Conservation (phyloP, 2,329 filamentous ascomycete genomes). For the Endoconidiophora laricicola region DNA sequence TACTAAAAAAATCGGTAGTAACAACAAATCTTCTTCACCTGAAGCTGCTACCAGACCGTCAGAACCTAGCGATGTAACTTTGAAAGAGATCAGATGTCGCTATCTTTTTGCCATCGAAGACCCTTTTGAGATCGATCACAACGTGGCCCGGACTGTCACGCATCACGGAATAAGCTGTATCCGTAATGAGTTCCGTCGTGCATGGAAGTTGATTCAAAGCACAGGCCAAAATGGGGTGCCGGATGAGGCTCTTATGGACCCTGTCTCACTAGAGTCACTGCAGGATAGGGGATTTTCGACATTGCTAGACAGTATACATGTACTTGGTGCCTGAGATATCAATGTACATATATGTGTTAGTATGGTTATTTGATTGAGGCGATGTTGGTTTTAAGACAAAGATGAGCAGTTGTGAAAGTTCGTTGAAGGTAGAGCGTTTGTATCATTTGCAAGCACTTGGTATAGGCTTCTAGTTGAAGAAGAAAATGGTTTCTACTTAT, state of each 20-base stretch:
- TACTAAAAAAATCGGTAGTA: neutral
- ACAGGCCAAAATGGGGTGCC: constrained; percentile 24
- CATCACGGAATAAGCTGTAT: constrained; percentile 70
- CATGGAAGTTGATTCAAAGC: constrained; percentile 51
- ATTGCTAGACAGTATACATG: constrained; percentile 6
- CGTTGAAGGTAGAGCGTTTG: too few species aligned
- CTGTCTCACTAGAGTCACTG: constrained; percentile 26
- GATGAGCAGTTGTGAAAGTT: too few species aligned
- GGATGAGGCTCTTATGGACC: constrained; percentile 35
- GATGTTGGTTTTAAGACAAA: too few species aligned
- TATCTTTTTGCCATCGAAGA: constrained; percentile 86
- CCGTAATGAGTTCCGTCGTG: constrained; percentile 67
- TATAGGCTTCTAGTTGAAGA: too few species aligned
- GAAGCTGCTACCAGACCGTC: neutral
- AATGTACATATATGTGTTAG: too few species aligned
- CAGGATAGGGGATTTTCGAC: constrained; percentile 17
- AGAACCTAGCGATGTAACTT: constrained; percentile 19
- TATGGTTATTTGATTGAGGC: too few species aligned
- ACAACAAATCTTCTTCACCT: constrained; percentile 14
- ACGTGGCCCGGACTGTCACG: constrained; percentile 73
- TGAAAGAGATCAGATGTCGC: constrained; percentile 58
- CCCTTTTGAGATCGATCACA: constrained; percentile 77
- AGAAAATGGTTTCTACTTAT: too few species aligned
- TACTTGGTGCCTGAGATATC: neutral
- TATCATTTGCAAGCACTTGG: too few species aligned